These are phyloP conservation scores for Erysimum cheiranthoides DNA, from an alignment of 345 rosid genomes.

Conservation along the genomic window DNA sequence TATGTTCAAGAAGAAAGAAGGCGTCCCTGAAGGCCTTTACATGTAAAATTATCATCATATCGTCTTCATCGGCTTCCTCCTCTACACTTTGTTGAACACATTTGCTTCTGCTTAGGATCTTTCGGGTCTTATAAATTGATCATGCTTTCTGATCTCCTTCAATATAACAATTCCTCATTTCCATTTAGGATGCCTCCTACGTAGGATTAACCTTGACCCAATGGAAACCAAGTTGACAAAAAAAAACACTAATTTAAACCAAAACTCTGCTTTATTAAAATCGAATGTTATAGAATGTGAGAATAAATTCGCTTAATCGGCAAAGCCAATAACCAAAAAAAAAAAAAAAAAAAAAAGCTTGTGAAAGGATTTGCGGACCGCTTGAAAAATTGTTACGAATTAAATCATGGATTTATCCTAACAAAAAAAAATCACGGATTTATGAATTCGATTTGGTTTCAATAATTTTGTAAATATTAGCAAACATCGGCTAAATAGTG, in stretches of 20 bases:
- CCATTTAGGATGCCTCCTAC: background rate
- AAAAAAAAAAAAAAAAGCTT: no score
- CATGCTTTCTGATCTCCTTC: background rate
- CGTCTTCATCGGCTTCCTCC: slow-evolving; percentile 5
- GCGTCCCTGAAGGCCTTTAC: slow-evolving; percentile 98
- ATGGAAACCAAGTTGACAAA: slow-evolving; percentile 2
- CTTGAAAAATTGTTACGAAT: no score
- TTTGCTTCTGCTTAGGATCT: slow-evolving; percentile 40
- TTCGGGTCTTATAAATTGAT: slow-evolving; percentile 8
- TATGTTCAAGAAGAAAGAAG: slow-evolving; percentile 99
- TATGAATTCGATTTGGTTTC: no score
- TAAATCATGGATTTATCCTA: background rate
- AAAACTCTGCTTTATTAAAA: background rate
- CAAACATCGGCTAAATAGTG: background rate
- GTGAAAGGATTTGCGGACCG: background rate
- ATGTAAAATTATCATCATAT: slow-evolving; percentile 54
- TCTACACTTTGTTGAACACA: background rate
- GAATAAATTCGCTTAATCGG: background rate
- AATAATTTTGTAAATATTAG: background rate
- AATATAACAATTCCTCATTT: slow-evolving; percentile 2
- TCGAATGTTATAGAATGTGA: background rate
- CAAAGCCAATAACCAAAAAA: background rate
- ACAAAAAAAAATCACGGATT: no score
- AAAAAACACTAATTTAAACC: background rate
- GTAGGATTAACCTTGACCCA: background rate